A percentile compares a stretch with the other conserved stretches of the same genome.
These are phyloP conservation scores for Desmodesmus armatus DNA, from an alignment of 139 green algal genomes.

Conservation along the genomic window DNA sequence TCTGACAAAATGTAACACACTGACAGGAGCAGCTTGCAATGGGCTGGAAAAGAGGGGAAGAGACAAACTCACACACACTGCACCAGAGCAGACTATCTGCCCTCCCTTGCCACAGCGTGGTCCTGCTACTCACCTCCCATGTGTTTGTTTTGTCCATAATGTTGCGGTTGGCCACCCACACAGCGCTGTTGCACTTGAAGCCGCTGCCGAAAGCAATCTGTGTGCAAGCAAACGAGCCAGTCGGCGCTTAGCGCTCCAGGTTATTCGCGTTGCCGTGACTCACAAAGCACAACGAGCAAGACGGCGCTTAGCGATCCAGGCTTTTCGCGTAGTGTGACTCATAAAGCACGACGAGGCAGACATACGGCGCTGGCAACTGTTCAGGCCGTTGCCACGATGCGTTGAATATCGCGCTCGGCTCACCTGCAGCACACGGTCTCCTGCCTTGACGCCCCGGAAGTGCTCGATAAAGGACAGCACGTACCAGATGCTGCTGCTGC, in stretches of 20 bases:
- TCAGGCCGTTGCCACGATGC: too few relatives aligned
- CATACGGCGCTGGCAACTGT: too few relatives aligned
- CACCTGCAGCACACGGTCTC: conserved; percentile 93
- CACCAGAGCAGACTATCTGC: neutral
- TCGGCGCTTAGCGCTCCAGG: neutral
- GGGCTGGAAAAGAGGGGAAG: neutral
- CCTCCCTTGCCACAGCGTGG: neutral
- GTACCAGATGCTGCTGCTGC: conserved; percentile 85
- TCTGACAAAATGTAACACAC: neutral
- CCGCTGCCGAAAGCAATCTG: conserved; percentile 92
- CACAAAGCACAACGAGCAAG: conserved; percentile 38
- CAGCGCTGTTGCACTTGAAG: conserved; percentile 97
- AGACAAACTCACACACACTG: neutral
- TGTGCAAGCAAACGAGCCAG: conserved; percentile 58
- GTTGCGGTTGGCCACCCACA: conserved; percentile 82
- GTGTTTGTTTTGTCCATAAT: conserved; percentile 44
- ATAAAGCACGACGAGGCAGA: too few relatives aligned
- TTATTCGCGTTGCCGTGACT: conserved; percentile 26
- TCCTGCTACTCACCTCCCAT: conserved; percentile 14
- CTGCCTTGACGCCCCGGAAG: conserved; percentile 65
- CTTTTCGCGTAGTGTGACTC: too few relatives aligned
- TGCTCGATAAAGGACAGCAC: conserved; percentile 83
- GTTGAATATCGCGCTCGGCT: too few relatives aligned
- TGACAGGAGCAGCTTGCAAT: neutral
- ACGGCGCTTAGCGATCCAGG: too few relatives aligned